A percentile compares a stretch with the other conserved stretches of the same genome.
Evolutionary conservation across 129 eudicot genomes (phyloP).

Genomic region (Dittrichia graveolens): DNA sequence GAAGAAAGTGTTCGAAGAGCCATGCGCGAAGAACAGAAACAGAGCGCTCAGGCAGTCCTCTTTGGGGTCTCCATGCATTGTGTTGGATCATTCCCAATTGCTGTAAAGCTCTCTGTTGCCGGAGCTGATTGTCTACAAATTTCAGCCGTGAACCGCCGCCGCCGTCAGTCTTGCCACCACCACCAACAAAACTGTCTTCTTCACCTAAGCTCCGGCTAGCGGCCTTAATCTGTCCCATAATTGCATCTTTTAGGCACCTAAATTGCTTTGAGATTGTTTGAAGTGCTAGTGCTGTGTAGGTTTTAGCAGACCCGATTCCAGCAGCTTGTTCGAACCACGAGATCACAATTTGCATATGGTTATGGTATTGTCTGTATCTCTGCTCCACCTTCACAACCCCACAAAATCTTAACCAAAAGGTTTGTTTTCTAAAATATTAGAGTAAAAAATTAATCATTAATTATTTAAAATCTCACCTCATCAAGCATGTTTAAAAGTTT

Average conservation of each 20-base stretch:
- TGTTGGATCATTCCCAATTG: constrained; percentile 92
- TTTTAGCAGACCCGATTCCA: constrained; percentile 75
- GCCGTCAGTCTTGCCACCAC: constrained; percentile 31
- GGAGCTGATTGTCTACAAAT: constrained; percentile 73
- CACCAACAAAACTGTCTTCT: constrained; percentile 51
- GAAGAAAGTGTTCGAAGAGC: constrained; percentile 94
- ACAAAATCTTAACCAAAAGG: background rate
- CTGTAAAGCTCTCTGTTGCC: constrained; percentile 90
- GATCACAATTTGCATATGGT: constrained; percentile 79
- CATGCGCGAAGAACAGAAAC: constrained; percentile 97
- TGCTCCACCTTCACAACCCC: constrained; percentile 72
- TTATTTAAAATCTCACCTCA: constrained; percentile 45
- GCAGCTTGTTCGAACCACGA: constrained; percentile 87
- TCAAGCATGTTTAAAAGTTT: constrained; percentile 83
- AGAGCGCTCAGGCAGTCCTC: constrained; percentile 93
- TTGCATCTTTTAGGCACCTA: constrained; percentile 78
- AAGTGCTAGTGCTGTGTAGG: constrained; percentile 92
- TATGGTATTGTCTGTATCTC: constrained; percentile 83
- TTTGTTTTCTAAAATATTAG: background rate
- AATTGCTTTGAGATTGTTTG: constrained; percentile 90
- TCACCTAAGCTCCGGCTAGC: constrained; percentile 81
- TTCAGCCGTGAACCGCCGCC: constrained; percentile 60
- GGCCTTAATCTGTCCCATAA: constrained; percentile 60
- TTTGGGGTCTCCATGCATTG: constrained; percentile 96
- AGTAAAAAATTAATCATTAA: background rate